Conservation (phyloP, 2,329 filamentous ascomycete species). For the Juglanconis sp. region DNA sequence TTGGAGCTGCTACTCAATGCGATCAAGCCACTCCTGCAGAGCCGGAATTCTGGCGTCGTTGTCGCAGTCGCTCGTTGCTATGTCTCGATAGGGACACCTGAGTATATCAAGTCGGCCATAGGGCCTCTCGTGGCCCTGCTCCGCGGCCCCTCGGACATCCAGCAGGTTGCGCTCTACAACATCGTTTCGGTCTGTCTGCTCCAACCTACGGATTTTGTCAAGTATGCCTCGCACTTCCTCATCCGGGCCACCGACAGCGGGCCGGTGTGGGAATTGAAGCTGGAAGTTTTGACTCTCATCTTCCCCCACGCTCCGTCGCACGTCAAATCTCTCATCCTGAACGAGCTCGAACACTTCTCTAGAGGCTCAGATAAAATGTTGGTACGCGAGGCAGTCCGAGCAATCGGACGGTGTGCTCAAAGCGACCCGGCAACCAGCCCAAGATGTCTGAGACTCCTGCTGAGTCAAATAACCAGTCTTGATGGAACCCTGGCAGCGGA, state of each 20-base stretch:
- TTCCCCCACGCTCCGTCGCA: conserved; percentile 78
- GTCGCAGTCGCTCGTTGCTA: conserved; percentile 84
- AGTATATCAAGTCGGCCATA: conserved; percentile 71
- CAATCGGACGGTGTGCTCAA: conserved; percentile 91
- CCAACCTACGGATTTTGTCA: conserved; percentile 76
- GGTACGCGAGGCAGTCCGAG: conserved; percentile 84
- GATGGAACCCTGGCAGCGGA: conserved; percentile 89
- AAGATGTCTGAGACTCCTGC: conserved; percentile 76
- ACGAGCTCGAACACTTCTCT: conserved; percentile 91
- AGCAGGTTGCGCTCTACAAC: conserved; percentile 88
- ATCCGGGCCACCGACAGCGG: conserved; percentile 75
- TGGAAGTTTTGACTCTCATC: conserved; percentile 85
- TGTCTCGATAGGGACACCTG: conserved; percentile 74
- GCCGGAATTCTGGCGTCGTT: conserved; percentile 88
- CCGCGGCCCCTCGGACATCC: conserved; percentile 79
- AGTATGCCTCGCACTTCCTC: conserved; percentile 85
- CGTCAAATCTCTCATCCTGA: conserved; percentile 81
- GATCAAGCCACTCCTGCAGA: conserved; percentile 82
- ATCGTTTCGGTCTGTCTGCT: conserved; percentile 87
- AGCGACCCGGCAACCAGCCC: conserved; percentile 67
- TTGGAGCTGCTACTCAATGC: conserved; percentile 75
- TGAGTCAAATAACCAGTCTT: conserved; percentile 83
- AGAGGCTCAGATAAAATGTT: conserved; percentile 69
- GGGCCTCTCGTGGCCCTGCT: conserved; percentile 85
- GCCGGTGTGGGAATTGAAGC: conserved; percentile 84